Conservation (phyloP, 192 early-diverging fungal genomes). For the Coemansia sp. region DNA sequence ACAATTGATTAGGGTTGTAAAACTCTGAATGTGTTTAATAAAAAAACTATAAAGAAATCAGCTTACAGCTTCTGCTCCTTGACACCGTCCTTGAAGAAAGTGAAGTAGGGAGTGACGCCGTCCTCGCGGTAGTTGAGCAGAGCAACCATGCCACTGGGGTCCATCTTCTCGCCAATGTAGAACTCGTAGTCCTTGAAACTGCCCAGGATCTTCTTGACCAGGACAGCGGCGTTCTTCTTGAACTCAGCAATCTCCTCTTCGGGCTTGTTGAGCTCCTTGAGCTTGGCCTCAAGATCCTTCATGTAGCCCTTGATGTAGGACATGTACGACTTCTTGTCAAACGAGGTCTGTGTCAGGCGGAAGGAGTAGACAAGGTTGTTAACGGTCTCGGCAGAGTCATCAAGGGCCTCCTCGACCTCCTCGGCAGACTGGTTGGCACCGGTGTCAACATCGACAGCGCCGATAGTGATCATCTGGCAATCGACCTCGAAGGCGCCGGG, state of each 20-base stretch:
- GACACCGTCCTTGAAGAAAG: conserved; percentile 89
- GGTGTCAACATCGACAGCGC: conserved; percentile 77
- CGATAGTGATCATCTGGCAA: conserved; percentile 70
- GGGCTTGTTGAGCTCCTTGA: conserved; percentile 58
- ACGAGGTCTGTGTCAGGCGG: conserved; percentile 71
- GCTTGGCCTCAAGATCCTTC: conserved; percentile 74
- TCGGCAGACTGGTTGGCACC: conserved; percentile 94
- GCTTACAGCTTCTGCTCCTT: conserved; percentile 70
- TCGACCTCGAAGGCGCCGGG: conserved; percentile 78
- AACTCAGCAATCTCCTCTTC: conserved; percentile 63
- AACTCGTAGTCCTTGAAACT: conserved; percentile 91
- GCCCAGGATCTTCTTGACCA: conserved; percentile 79
- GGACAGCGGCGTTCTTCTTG: conserved; percentile 60
- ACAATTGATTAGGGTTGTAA: background rate
- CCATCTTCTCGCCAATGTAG: conserved; percentile 85
- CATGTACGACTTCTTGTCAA: conserved; percentile 92
- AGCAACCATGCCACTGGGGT: conserved; percentile 84
- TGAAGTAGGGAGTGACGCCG: conserved; percentile 88
- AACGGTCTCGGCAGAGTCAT: conserved; percentile 64
- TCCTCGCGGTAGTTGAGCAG: conserved; percentile 96
- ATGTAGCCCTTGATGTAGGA: conserved; percentile 93
- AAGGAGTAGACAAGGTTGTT: conserved; percentile 87
- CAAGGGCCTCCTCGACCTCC: conserved; percentile 64
- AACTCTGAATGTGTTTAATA: background rate
- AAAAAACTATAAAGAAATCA: conserved; percentile 9